These are phyloP conservation scores for Ceratobasidium sp. DNA, from an alignment of 1,284 basidiomycete species.

Conservation along the genomic window DNA sequence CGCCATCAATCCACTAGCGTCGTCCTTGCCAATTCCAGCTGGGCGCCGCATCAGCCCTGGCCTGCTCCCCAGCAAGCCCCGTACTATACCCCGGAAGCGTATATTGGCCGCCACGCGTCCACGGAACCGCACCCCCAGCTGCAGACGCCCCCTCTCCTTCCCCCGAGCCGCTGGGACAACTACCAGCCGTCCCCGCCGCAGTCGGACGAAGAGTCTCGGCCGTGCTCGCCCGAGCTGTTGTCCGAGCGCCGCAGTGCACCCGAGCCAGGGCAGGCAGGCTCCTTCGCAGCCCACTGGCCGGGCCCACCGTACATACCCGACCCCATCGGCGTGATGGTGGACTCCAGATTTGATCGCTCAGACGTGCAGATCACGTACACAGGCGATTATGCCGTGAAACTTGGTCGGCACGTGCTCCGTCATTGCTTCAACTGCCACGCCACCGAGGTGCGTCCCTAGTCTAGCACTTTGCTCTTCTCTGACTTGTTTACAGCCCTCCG, in stretches of 20 bases:
- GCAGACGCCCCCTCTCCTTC: slow-evolving; percentile 26
- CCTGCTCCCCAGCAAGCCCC: not conserved
- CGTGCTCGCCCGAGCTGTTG: slow-evolving; percentile 8
- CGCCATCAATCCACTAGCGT: slow-evolving; percentile 37
- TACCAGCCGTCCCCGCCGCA: slow-evolving; percentile 36
- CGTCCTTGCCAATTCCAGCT: not conserved
- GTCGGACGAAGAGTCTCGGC: too few relatives aligned
- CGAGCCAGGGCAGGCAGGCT: not conserved
- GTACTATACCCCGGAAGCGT: slow-evolving; percentile 35
- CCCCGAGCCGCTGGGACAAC: slow-evolving; percentile 11
- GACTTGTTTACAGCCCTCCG: slow-evolving; percentile 65
- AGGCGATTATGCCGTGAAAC: slow-evolving; percentile 86
- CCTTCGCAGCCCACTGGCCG: not conserved
- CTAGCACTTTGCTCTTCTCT: slow-evolving; percentile 4
- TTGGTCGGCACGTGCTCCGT: slow-evolving; percentile 85
- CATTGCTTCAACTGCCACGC: slow-evolving; percentile 90
- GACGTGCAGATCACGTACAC: slow-evolving; percentile 82
- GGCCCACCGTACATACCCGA: slow-evolving; percentile 36
- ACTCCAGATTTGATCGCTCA: slow-evolving; percentile 25
- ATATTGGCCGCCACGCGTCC: slow-evolving; percentile 26
- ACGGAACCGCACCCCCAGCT: slow-evolving; percentile 34
- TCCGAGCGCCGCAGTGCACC: slow-evolving; percentile 12
- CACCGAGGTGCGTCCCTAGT: slow-evolving; percentile 65
- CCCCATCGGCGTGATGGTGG: slow-evolving; percentile 35
- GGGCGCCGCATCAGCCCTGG: slow-evolving; percentile 20